Evolutionary conservation across 108 stramenopile species (phyloP), one percentile per base, ranked within the genome.

Genomic region (Aurantiochytrium sp.): DNA sequence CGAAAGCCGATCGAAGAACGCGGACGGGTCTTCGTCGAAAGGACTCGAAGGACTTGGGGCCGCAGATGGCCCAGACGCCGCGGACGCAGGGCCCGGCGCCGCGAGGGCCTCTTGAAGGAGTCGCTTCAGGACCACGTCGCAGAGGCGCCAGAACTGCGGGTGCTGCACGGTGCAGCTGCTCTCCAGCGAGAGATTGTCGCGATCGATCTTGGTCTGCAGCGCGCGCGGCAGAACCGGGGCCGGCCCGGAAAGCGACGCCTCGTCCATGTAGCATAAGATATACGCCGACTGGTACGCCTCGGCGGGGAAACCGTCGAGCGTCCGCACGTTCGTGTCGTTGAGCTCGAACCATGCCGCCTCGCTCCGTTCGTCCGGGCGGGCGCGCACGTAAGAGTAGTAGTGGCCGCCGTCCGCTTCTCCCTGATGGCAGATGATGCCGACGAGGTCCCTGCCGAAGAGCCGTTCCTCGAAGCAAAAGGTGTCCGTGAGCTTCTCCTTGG

Each of bases 381-480:
- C 10, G 21, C 45, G 37, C 37, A 81, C 45, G 30, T 81, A 81
- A 34, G 69, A 81, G 24, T 81, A 81, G 45, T 81, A 81, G 37
- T 81, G 69, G 12, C 69, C 69, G 24, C 37, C 69, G 37, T 81
- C 69, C 24, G 69, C 69, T 5, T 6, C 37, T 6, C 69, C 69
- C 30, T 81, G 69, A 48, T 81, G 69, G 24, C 69, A 81, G 37
- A 81, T 81, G 30, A 81, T 81, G 5, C 69, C 69, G 5, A 81
- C 69, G 12, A 81, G 69, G 5, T 81, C 69, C 10, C 69, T 6
- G 45, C 45, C 69, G 12, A 45, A 48, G 12, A 81, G 69, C 37
- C n/a, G 19, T 2, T 81, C 69, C 5, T 48, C 69, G n/a, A 81
- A 81, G 37, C 0, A 81, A 81, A 81, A 45, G 12, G 69, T 39